Evolutionary conservation across 1,139 yeast species (phyloP).

Genomic region (Suhomyces atakaporum): DNA sequence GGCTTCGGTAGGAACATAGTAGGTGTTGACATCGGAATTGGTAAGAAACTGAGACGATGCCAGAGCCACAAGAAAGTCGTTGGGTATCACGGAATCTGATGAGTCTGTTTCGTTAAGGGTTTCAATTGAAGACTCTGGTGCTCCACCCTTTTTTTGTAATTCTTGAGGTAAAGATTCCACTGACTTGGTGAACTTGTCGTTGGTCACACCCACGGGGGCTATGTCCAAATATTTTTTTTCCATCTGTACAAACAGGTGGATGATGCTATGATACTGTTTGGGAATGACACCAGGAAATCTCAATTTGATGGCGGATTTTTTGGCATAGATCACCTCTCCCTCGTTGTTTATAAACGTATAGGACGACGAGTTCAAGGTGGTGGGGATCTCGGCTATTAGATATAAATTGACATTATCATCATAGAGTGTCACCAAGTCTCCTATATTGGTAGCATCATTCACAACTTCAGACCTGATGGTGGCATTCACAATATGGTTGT

Average conservation of each 20-base stretch:
- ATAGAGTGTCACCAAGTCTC: slow-evolving; percentile 41
- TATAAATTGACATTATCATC: slow-evolving; percentile 35
- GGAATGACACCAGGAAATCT: slow-evolving; percentile 61
- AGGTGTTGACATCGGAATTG: slow-evolving; percentile 41
- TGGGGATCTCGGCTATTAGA: slow-evolving; percentile 37
- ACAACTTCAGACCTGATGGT: slow-evolving; percentile 27
- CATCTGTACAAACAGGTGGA: slow-evolving; percentile 30
- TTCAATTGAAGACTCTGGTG: slow-evolving; percentile 1
- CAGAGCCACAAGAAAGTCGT: slow-evolving; percentile 39
- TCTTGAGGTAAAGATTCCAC: slow-evolving; percentile 26
- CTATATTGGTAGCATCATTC: slow-evolving; percentile 31
- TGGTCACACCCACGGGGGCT: slow-evolving; percentile 46
- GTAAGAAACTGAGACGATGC: slow-evolving; percentile 42
- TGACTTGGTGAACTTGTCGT: slow-evolving; percentile 32
- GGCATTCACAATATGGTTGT: slow-evolving; percentile 24
- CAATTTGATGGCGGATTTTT: slow-evolving; percentile 45
- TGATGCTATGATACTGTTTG: slow-evolving; percentile 18
- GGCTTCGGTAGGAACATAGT: slow-evolving; percentile 38
- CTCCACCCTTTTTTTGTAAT: no score
- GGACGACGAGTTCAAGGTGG: slow-evolving; percentile 24
- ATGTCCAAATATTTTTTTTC: slow-evolving; percentile 36
- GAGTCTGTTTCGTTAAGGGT: not conserved
- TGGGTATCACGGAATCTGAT: slow-evolving; percentile 7
- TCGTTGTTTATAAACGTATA: slow-evolving; percentile 57
- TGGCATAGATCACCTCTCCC: slow-evolving; percentile 57